Conservation (phyloP, 208 protist genomes). For the Trypanosomatidae sp. region DNA sequence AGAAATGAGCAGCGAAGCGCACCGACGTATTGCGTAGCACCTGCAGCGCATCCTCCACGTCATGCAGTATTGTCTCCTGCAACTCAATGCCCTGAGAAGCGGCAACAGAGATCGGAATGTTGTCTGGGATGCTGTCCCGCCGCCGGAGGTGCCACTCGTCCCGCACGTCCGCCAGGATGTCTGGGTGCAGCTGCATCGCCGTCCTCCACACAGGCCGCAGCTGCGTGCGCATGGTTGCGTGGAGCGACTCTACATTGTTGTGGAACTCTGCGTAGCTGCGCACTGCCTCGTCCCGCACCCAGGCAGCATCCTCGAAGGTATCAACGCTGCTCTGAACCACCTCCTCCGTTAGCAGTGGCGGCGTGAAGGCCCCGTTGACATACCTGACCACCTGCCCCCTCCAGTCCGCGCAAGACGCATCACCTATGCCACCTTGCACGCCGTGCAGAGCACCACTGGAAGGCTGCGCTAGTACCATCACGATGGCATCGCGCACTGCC, state of each 20-base stretch:
- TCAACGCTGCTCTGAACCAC: slow-evolving; percentile 66
- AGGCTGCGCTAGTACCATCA: slow-evolving; percentile 36
- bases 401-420: background rate
- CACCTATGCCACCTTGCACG: background rate
- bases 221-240: slow-evolving; percentile 51
- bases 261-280: slow-evolving; percentile 81
- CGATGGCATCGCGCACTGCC: slow-evolving; percentile 66
- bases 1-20: slow-evolving; percentile 71
- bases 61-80: slow-evolving; percentile 51
- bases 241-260: slow-evolving; percentile 74
- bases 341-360: slow-evolving; percentile 50
- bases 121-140: slow-evolving; percentile 52
- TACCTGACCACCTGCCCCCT: background rate
- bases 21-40: slow-evolving; percentile 62
- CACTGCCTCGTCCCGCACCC: slow-evolving; percentile 70
- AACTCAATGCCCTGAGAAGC: slow-evolving; percentile 27
- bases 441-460: slow-evolving; percentile 5
- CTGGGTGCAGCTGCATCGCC: slow-evolving; percentile 64
- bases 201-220: slow-evolving; percentile 64
- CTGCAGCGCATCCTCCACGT: slow-evolving; percentile 36
- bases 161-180: slow-evolving; percentile 36
- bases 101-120: slow-evolving; percentile 32
- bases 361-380: background rate
- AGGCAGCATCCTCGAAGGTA: slow-evolving; percentile 76
- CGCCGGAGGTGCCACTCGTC: slow-evolving; percentile 26